phyloP scores from a whole-genome alignment of 805 yeast species.

The Candida maesae region DNA sequence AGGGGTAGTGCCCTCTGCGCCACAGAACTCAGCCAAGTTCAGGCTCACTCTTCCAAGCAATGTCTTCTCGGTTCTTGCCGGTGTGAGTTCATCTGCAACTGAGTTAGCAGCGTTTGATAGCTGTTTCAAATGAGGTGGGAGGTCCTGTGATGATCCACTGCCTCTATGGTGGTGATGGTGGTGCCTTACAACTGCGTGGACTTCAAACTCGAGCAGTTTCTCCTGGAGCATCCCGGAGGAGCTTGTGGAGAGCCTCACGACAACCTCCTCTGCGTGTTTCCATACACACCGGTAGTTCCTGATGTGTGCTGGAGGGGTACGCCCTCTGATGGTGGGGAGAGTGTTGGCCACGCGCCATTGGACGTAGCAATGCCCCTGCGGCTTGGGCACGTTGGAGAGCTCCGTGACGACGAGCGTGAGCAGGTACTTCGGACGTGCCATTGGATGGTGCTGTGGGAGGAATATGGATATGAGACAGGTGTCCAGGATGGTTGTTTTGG shows the following conservation, averaged over 20 bases:
- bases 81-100: conserved; percentile 7
- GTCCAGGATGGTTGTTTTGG: not conserved
- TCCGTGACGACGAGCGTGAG: conserved; percentile 59
- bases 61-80: conserved; percentile 29
- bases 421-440: conserved; percentile 53
- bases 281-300: conserved; percentile 51
- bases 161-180: conserved; percentile 15
- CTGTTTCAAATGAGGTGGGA: conserved; percentile 3
- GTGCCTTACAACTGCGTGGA: conserved; percentile 34
- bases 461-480: too few relatives aligned
- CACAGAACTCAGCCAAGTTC: conserved; percentile 68
- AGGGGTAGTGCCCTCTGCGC: conserved; percentile 41
- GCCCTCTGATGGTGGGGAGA: conserved; percentile 37
- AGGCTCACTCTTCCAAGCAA: conserved; percentile 64
- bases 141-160: conserved; percentile 7
- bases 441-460: not conserved
- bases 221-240: conserved; percentile 32
- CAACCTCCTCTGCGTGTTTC: conserved; percentile 35
- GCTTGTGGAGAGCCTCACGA: conserved; percentile 39
- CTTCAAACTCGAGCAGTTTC: conserved; percentile 38
- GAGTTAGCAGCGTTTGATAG: conserved; percentile 3
- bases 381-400: conserved; percentile 80
- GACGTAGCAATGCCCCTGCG: conserved; percentile 62
- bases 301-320: conserved; percentile 42
- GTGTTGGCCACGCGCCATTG: conserved; percentile 60